phyloP scores from a whole-genome alignment of 169 alveolate species.

The Babesia ovata region DNA sequence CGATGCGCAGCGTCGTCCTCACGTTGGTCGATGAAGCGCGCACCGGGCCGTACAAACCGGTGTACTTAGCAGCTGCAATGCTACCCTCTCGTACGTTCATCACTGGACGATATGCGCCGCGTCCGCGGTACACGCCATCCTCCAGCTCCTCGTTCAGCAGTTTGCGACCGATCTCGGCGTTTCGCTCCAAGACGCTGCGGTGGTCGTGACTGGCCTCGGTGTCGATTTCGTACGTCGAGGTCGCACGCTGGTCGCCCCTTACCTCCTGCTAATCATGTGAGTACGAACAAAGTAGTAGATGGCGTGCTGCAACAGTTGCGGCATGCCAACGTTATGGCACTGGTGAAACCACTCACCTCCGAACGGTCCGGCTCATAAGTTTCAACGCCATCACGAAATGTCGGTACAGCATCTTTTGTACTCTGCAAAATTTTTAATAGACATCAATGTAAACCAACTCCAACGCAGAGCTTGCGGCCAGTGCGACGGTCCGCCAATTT shows the following conservation, averaged over 20 bases:
- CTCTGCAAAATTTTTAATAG: slow-evolving; percentile 9
- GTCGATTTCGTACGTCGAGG: slow-evolving; percentile 78
- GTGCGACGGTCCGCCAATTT: slow-evolving; percentile 24
- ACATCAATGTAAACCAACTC: background rate
- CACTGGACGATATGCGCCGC: slow-evolving; percentile 82
- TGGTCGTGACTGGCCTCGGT: slow-evolving; percentile 75
- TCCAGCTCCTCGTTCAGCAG: slow-evolving; percentile 80
- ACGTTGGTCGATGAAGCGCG: slow-evolving; percentile 85
- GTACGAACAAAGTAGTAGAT: background rate
- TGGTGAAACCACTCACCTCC: slow-evolving; percentile 14
- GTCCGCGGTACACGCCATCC: slow-evolving; percentile 82
- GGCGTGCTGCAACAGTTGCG: background rate
- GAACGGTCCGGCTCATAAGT: slow-evolving; percentile 12
- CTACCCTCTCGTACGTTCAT: slow-evolving; percentile 80
- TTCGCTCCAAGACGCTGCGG: slow-evolving; percentile 83
- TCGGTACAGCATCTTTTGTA: background rate
- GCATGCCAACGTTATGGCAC: background rate
- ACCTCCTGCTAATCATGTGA: slow-evolving; percentile 2
- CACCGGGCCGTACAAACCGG: slow-evolving; percentile 89
- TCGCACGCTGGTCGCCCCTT: slow-evolving; percentile 51
- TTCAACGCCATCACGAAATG: background rate
- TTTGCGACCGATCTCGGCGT: slow-evolving; percentile 79
- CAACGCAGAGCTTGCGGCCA: slow-evolving; percentile 17
- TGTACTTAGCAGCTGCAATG: slow-evolving; percentile 79
- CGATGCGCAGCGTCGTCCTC: slow-evolving; percentile 90